Conservation (phyloP, 2,329 filamentous ascomycete genomes). For the Plenodomus lindquistii region DNA sequence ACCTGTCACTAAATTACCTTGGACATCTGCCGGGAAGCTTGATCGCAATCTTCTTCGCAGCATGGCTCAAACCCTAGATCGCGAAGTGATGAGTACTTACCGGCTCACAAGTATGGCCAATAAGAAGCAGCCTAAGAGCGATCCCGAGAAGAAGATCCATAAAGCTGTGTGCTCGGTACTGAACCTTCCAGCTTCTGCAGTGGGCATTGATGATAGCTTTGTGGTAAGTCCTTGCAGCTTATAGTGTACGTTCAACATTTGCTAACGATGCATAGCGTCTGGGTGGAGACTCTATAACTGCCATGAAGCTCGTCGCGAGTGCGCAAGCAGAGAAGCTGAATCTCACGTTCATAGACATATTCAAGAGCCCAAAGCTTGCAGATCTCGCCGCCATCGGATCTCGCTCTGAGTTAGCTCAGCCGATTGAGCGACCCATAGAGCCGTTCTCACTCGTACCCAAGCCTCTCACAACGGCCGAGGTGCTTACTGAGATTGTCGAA, state of each 20-base stretch:
- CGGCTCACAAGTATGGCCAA: constrained; percentile 30
- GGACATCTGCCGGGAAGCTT: constrained; percentile 37
- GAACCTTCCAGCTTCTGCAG: constrained; percentile 25
- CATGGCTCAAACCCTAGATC: constrained; percentile 31
- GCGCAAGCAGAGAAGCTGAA: constrained; percentile 32
- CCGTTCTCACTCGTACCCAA: constrained; percentile 27
- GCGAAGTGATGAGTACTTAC: constrained; percentile 36
- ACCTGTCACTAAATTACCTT: constrained; percentile 37
- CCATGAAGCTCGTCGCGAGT: constrained; percentile 37
- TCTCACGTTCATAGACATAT: constrained; percentile 37
- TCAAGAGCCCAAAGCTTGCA: constrained; percentile 35
- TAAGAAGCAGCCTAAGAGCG: constrained; percentile 33
- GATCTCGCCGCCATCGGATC: constrained; percentile 34
- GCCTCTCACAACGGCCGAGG: constrained; percentile 11
- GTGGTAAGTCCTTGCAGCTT: constrained; percentile 17
- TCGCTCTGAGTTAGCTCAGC: neutral
- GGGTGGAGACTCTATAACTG: constrained; percentile 36
- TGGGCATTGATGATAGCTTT: constrained; percentile 41
- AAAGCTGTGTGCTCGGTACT: constrained; percentile 35
- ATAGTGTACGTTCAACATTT: neutral
- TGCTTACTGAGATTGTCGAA: constrained; percentile 23
- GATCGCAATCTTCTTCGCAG: constrained; percentile 36
- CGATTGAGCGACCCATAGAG: constrained; percentile 15
- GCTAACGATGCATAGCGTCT: constrained; percentile 40
- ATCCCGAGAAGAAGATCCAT: constrained; percentile 37